A percentile compares a stretch with the other conserved stretches of the same genome.
phyloP scores from a whole-genome alignment of 2,329 filamentous ascomycete species.

The Daldinia eschscholtzii region DNA sequence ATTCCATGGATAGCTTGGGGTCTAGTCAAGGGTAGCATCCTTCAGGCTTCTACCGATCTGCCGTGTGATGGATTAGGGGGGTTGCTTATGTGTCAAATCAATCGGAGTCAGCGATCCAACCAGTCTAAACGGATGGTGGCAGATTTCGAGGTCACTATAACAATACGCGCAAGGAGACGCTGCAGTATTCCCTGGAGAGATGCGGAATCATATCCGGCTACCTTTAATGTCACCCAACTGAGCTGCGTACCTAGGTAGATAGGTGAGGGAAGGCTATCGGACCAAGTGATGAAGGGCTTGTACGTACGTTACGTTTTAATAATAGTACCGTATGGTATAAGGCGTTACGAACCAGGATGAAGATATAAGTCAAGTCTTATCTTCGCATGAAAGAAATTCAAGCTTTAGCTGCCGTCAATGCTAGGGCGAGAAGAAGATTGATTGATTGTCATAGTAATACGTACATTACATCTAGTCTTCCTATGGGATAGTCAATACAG shows the following conservation, averaged over 20 bases:
- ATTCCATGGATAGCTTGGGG: slow-evolving; percentile 20
- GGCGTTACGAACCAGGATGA: slow-evolving; percentile 28
- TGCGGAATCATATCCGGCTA: slow-evolving; percentile 35
- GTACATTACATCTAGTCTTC: not conserved
- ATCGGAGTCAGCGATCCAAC: slow-evolving; percentile 29
- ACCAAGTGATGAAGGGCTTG: slow-evolving; percentile 22
- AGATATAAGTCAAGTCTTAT: slow-evolving; percentile 33
- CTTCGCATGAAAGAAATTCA: slow-evolving; percentile 21
- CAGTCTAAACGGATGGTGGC: slow-evolving; percentile 25
- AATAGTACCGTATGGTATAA: slow-evolving; percentile 23
- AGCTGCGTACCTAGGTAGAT: slow-evolving; percentile 10
- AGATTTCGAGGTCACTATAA: slow-evolving; percentile 36
- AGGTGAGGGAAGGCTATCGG: slow-evolving; percentile 24
- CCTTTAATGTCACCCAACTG: slow-evolving; percentile 38
- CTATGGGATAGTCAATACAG: not conserved
- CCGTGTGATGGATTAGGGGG: slow-evolving; percentile 39
- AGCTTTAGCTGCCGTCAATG: slow-evolving; percentile 7
- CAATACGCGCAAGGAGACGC: slow-evolving; percentile 16
- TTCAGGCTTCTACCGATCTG: slow-evolving; percentile 40
- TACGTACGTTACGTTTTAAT: slow-evolving; percentile 13
- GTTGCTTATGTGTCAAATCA: slow-evolving; percentile 38
- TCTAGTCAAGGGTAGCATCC: slow-evolving; percentile 27
- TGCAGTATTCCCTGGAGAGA: slow-evolving; percentile 34
- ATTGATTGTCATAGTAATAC: slow-evolving; percentile 35
- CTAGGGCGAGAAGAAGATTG: slow-evolving; percentile 11